phyloP scores from a whole-genome alignment of 352 stramenopile species.

The Globisporangium paroecandrum region DNA sequence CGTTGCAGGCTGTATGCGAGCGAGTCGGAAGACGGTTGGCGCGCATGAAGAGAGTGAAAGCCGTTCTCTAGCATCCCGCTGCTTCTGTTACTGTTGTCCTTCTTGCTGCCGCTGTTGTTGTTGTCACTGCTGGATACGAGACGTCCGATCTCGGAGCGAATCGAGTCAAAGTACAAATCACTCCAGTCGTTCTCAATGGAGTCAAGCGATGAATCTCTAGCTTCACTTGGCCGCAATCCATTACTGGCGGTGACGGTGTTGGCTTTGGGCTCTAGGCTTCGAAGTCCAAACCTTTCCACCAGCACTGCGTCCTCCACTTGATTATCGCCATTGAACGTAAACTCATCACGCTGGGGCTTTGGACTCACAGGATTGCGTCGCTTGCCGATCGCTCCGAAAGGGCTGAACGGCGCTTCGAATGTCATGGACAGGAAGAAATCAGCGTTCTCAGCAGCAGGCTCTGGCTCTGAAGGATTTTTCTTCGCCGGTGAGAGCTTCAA shows the following conservation, averaged over 20 bases:
- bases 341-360: not conserved
- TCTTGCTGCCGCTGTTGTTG: not conserved
- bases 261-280: not conserved
- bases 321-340: not conserved
- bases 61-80: not conserved
- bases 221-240: not conserved
- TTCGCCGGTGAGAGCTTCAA: constrained; percentile 6
- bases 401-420: constrained; percentile 17
- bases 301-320: constrained; percentile 11
- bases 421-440: constrained; percentile 17
- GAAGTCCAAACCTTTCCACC: constrained; percentile 8
- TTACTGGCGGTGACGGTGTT: not conserved
- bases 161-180: constrained; percentile 25
- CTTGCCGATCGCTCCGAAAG: constrained; percentile 18
- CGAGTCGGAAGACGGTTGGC: not conserved
- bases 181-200: constrained; percentile 16
- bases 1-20: not conserved
- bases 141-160: constrained; percentile 21
- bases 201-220: not conserved
- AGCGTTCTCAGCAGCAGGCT: not conserved
- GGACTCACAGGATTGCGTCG: not conserved
- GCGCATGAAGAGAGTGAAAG: not conserved
- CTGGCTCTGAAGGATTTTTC: not conserved
- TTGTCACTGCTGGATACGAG: constrained; percentile 6
- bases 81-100: not conserved